Evolutionary conservation across 163 green algal genomes (phyloP), one percentile per base, ranked within the genome.

Genomic region (Coccomyxa subellipsoidea): DNA sequence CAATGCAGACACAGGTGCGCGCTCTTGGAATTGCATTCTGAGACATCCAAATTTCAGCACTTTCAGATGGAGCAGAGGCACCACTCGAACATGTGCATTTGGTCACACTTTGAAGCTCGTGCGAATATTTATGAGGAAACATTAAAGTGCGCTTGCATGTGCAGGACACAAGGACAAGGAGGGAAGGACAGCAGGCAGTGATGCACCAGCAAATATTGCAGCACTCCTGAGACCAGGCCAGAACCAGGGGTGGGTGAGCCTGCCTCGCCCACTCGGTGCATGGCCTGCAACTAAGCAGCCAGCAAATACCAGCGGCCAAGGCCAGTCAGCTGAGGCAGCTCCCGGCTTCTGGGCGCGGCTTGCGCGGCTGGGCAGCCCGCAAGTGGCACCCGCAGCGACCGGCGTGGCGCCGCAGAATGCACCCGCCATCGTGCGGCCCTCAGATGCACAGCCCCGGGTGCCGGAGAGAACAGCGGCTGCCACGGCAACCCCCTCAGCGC

Each of bases 1-100:
- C 54, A 6, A 78, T 88, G 37, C 31, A 85, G 15, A 70, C 71
- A 2, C 32, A 69, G 66, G 84, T 81, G 3, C 78, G 80, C 12
- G 81, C 77, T 38, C 77, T 34, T 37, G 18, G 18, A 27, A 12
- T 5, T 73, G 66, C 66, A 35, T 12, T n/a, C n/a, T n/a, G n/a
- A n/a, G n/a, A n/a, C n/a, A n/a, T n/a, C n/a, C n/a, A n/a, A n/a
- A n/a, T n/a, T n/a, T n/a, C n/a, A n/a, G n/a, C n/a, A n/a, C n/a
- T n/a, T n/a, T n/a, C n/a, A n/a, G n/a, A n/a, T n/a, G n/a, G n/a
- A n/a, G n/a, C n/a, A n/a, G n/a, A n/a, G n/a, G n/a, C n/a, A n/a
- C n/a, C n/a, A n/a, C n/a, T n/a, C n/a, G n/a, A n/a, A n/a, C n/a
- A n/a, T n/a, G n/a, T 35, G 29, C 21, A 35, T 3, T 5, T 35